A percentile compares a stretch with the other conserved stretches of the same genome.
These are phyloP conservation scores for Termitomyces eurrhizus DNA, from an alignment of 768 basidiomycete genomes.

Conservation along the genomic window DNA sequence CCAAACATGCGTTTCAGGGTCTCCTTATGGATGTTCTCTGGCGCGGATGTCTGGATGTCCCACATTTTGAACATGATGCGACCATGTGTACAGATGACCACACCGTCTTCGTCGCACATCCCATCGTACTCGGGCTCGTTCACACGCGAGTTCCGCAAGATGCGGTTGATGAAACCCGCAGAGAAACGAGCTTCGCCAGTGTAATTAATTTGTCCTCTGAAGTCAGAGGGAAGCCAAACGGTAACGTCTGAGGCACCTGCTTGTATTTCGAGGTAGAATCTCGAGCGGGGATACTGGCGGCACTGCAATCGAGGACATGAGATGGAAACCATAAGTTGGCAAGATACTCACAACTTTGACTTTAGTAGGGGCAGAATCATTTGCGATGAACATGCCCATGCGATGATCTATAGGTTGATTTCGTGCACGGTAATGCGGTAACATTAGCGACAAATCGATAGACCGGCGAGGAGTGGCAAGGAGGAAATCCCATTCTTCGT, in stretches of 20 bases:
- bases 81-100: slow-evolving; percentile 59
- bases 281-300: slow-evolving; percentile 47
- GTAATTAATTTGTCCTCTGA: slow-evolving; percentile 62
- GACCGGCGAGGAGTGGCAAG: slow-evolving; percentile 49
- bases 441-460: slow-evolving; percentile 62
- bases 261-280: slow-evolving; percentile 62
- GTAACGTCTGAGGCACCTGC: slow-evolving; percentile 68
- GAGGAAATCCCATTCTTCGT: slow-evolving; percentile 61
- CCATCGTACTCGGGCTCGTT: slow-evolving; percentile 36
- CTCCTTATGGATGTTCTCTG: slow-evolving; percentile 63
- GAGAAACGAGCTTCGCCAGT: slow-evolving; percentile 55
- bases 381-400: slow-evolving; percentile 63
- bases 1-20: slow-evolving; percentile 61
- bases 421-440: slow-evolving; percentile 78
- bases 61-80: slow-evolving; percentile 72
- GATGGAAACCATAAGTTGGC: slow-evolving; percentile 6
- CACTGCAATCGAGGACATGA: slow-evolving; percentile 38
- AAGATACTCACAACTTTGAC: slow-evolving; percentile 63
- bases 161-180: slow-evolving; percentile 69
- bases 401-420: slow-evolving; percentile 70
- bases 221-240: slow-evolving; percentile 77
- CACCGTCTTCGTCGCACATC: slow-evolving; percentile 49
- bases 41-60: slow-evolving; percentile 63
- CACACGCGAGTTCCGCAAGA: slow-evolving; percentile 49
- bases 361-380: slow-evolving; percentile 51